phyloP scores from a whole-genome alignment of 1,139 yeast genomes.

The Taphrina communis region DNA sequence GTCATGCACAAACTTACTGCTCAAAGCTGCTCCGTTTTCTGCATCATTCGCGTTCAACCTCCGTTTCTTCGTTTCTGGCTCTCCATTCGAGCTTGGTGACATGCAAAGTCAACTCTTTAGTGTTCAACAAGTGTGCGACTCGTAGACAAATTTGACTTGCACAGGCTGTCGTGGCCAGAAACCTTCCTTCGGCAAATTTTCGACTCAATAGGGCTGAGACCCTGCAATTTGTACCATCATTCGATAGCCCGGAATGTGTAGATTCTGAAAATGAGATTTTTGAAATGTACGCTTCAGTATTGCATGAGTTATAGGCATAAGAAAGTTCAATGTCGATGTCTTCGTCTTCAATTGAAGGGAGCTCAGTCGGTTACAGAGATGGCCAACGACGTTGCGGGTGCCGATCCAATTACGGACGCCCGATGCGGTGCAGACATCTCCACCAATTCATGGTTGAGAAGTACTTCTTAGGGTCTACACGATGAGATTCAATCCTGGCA shows the following conservation, averaged over 20 bases:
- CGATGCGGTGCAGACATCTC: background rate
- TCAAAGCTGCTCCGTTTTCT: background rate
- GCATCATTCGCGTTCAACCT: background rate
- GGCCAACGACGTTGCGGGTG: background rate
- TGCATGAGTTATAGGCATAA: background rate
- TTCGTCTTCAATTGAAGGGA: constrained; percentile 2
- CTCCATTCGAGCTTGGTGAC: constrained; percentile 19
- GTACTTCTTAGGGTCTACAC: too few relatives aligned
- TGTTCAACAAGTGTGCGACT: too few relatives aligned
- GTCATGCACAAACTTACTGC: background rate
- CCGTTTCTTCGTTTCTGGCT: constrained; percentile 4
- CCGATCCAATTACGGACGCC: background rate
- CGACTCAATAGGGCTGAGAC: background rate
- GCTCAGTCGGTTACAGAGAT: constrained; percentile 1
- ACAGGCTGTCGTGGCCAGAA: background rate
- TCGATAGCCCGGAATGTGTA: background rate
- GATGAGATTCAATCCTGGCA: background rate
- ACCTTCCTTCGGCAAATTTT: too few relatives aligned
- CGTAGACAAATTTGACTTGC: background rate
- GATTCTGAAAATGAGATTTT: constrained; percentile 1
- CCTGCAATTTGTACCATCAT: background rate
- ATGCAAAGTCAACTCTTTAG: background rate
- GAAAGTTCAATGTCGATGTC: constrained; percentile 1
- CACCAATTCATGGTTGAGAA: background rate
- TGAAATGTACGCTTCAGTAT: background rate